These are phyloP conservation scores for Knufia fluminis DNA, from an alignment of 2,329 filamentous ascomycete species.

Conservation along the genomic window DNA sequence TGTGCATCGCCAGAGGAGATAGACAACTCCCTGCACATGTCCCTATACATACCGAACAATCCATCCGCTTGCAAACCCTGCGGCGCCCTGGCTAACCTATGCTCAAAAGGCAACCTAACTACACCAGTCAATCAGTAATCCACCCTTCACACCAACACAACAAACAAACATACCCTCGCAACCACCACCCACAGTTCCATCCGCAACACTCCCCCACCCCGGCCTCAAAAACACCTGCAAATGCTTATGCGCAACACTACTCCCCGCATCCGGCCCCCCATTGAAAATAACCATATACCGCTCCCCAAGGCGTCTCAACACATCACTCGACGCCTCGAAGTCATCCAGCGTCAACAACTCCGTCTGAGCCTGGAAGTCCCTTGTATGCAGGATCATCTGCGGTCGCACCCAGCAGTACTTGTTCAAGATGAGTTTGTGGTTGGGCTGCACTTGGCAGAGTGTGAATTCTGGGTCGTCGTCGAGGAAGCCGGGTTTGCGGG, in stretches of 20 bases:
- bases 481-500: constrained; percentile 15
- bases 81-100: neutral
- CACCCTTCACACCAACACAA: neutral
- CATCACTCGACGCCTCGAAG: constrained; percentile 14
- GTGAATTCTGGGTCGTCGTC: constrained; percentile 17
- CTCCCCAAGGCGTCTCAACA: constrained; percentile 9
- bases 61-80: neutral
- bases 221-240: constrained; percentile 33
- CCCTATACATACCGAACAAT: neutral
- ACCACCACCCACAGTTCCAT: neutral
- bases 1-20: constrained; percentile 28
- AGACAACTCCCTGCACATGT: constrained; percentile 1
- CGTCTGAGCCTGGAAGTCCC: constrained; percentile 19
- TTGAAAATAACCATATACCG: constrained; percentile 34
- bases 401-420: constrained; percentile 21
- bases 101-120: neutral
- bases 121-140: neutral
- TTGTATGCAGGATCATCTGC: constrained; percentile 20
- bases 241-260: constrained; percentile 37
- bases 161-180: neutral
- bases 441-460: constrained; percentile 13
- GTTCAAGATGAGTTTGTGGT: constrained; percentile 21
- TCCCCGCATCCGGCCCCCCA: constrained; percentile 36
- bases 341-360: constrained; percentile 15
- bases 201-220: constrained; percentile 3